Percentiles rank a stretch among this genome's conserved stretches.
phyloP scores from a whole-genome alignment of 345 rosid genomes.

The Citrus trifoliata region DNA sequence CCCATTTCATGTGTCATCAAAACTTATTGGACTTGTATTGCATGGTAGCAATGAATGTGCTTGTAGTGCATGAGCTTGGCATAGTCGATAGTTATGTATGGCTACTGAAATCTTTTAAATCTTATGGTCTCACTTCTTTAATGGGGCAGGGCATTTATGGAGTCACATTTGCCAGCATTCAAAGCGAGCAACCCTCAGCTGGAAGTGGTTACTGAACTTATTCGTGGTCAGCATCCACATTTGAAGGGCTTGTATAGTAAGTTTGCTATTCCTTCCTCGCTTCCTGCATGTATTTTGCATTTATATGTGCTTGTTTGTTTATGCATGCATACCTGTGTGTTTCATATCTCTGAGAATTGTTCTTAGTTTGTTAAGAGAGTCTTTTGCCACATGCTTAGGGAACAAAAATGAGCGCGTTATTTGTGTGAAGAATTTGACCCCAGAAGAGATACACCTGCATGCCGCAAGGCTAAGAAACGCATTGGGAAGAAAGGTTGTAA shows the following conservation, averaged over 20 bases:
- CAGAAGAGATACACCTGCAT: constrained; percentile 56
- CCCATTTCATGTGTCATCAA: neutral
- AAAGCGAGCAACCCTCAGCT: constrained; percentile 75
- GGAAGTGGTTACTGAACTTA: constrained; percentile 66
- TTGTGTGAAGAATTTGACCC: constrained; percentile 79
- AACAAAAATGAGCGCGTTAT: constrained; percentile 77
- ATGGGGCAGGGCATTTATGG: constrained; percentile 74
- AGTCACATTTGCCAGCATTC: constrained; percentile 59
- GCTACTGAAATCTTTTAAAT: neutral
- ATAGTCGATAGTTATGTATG: neutral
- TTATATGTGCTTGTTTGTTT: neutral
- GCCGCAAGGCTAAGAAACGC: constrained; percentile 78
- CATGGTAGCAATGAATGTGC: neutral
- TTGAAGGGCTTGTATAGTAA: constrained; percentile 82
- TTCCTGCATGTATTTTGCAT: neutral
- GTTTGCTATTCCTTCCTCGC: constrained; percentile 1
- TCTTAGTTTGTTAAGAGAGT: neutral
- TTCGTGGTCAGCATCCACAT: constrained; percentile 80
- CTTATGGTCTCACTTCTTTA: neutral
- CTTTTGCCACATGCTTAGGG: constrained; percentile 32
- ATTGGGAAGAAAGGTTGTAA: constrained; percentile 76
- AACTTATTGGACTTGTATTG: neutral
- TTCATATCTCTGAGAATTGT: neutral
- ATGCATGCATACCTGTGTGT: neutral
- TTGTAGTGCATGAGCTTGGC: neutral